phyloP scores from a whole-genome alignment of 164 flowering plant genomes.

The Magnolia sinica region DNA sequence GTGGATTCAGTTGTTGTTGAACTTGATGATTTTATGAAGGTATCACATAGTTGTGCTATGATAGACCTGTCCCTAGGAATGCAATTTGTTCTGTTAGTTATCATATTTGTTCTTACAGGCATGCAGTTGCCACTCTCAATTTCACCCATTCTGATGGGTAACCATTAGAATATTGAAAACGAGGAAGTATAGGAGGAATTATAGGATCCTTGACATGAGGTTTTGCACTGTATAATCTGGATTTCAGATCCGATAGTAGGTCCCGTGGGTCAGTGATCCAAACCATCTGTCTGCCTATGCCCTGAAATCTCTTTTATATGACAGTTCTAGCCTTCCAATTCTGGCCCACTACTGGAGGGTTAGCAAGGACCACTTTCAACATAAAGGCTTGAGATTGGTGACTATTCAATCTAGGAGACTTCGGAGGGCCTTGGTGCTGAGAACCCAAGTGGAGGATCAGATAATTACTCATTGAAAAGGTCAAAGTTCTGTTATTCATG shows the following conservation, averaged over 20 bases:
- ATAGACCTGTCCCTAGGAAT: too few relatives aligned
- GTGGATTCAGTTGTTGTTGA: constrained; percentile 55
- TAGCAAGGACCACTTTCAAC: neutral
- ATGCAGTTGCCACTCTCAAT: neutral
- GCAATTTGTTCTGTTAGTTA: neutral
- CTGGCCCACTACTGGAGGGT: too few relatives aligned
- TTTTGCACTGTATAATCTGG: neutral
- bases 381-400: neutral
- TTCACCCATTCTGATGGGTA: neutral
- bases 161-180: neutral
- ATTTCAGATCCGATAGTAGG: neutral
- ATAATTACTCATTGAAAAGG: neutral
- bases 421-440: neutral
- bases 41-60: constrained; percentile 18
- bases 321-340: neutral
- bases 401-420: neutral
- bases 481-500: neutral
- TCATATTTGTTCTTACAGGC: neutral
- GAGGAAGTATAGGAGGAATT: neutral
- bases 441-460: neutral
- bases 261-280: neutral
- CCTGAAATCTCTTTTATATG: neutral
- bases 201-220: neutral
- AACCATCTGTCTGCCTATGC: neutral
- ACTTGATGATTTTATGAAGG: constrained; percentile 72